Evolutionary conservation across 257 asterid species (phyloP), one percentile per base, ranked within the genome.

Genomic region (Capsicum rhomboideum): DNA sequence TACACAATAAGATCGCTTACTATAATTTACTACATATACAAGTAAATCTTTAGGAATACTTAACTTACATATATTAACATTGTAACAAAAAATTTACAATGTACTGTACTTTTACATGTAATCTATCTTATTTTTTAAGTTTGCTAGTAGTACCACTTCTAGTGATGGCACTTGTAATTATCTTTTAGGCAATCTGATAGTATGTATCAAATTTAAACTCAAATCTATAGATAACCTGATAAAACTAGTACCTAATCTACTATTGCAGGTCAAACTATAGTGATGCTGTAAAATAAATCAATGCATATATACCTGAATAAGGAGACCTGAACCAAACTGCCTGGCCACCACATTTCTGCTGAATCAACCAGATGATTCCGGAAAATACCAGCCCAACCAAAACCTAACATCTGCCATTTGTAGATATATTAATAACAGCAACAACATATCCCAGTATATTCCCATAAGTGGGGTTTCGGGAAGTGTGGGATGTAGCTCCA

Each of bases 321-420:
- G 20, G 97, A 91, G 79, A 92, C 95, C 52, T 88, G 92, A 69
- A 91, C 92, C 49, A 93, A 44, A 83, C 78, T 88, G 26, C 44
- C 0, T 0, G 95, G 97, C 95, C 95, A 92, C 97, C 97, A 91
- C 95, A 91, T 92, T 69, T 84, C 90, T n/a, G 72, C 90, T 10
- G 97, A 90, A 34, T 91, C 95, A 7, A 91, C 90, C 17, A 93
- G 86, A 31, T 85, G 82, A 10, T 81, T 87, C 20, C 95, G 87
- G 82, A 89, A 89, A 17, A 91, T 58, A n/a, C 95, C 95, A 4
- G 95, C 94, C 93, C 94, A 91, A 4, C 93, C 94, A 54, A 87
- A 92, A 9, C 94, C 97, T 23, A 91, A 52, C 77, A 90, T 71
- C 93, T 91, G 87, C 9, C 63, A 50, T 53, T 52, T 21, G 58